Base-by-base conservation (phyloP, 768 basidiomycete species). In the Crucibulum laeve region DNA sequence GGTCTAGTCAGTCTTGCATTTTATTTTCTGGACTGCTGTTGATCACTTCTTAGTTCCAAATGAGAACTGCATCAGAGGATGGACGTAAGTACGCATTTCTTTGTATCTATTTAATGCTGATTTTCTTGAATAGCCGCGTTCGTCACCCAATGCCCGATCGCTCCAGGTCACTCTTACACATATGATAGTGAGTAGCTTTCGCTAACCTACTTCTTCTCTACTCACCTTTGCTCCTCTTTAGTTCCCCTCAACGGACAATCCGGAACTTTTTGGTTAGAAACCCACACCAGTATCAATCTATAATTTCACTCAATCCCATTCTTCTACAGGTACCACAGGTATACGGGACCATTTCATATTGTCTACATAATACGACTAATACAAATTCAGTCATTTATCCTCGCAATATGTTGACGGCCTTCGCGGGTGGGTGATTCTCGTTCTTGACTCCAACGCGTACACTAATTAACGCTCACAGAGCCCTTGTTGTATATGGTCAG, bases 31-130 rank as follows among this genome's bases (percentile, higher is more conserved):
- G 25, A n/a, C 32, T 28, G 4, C 18, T 17, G 2, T 24, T 42
- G 38, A 19, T 22, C 14, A 21, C 15, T 30, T 43, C 25, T 21
- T 34, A 61, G 58, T 71, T 70, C 53, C 76, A 77, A 58, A 55
- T 64, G 37, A 56, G 64, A 25, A 69, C 70, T 4, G 69, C 68
- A 3, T 60, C 67, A 25, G 73, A 70, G 38, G 77, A 79, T 38
- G 77, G 76, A 5, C 59, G 63, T 58, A 49, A 38, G 55, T 52
- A 1, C 5, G 25, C 13, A 13, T 38, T 17, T 15, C 32, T 39
- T 6, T 14, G 19, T 34, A 5, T 13, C 18, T 19, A 8, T 23
- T 14, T 4, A 24, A 23, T 7, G n/a, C 21, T n/a, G 18, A 25
- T 14, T 17, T 22, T 5, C 13, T 41, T 32, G 14, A 26, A 32